A percentile compares a stretch with the other conserved stretches of the same genome.
phyloP scores from a whole-genome alignment of 2,329 filamentous ascomycete genomes.

The Alternaria arborescens region DNA sequence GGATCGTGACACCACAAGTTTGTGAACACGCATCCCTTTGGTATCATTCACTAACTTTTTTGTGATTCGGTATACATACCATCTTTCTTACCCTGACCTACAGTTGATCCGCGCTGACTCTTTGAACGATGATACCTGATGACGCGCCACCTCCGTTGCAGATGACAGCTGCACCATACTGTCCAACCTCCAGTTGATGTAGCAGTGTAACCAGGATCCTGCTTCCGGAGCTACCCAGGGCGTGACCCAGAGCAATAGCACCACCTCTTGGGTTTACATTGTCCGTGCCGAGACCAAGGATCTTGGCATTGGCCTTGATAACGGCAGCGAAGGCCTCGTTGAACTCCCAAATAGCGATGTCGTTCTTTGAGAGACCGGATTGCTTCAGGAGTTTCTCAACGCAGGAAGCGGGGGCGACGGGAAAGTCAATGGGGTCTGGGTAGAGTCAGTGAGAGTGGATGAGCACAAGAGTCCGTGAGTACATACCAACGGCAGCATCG shows the following conservation, averaged over 20 bases:
- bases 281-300: conserved; percentile 79
- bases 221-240: conserved; percentile 90
- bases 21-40: not conserved
- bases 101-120: conserved; percentile 57
- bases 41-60: not conserved
- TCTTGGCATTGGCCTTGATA: conserved; percentile 94
- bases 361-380: conserved; percentile 88
- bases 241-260: conserved; percentile 90
- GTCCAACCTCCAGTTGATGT: conserved; percentile 88
- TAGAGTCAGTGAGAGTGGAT: conserved; percentile 13
- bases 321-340: conserved; percentile 98
- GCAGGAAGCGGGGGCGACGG: conserved; percentile 88
- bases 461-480: not conserved
- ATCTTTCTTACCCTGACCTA: conserved; percentile 12
- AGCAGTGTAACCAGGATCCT: conserved; percentile 89
- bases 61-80: not conserved
- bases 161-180: conserved; percentile 95
- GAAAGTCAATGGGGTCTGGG: conserved; percentile 86
- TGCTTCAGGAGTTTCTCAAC: conserved; percentile 88
- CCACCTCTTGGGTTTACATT: conserved; percentile 89
- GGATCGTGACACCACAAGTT: not conserved
- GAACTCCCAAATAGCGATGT: conserved; percentile 96
- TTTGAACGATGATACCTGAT: conserved; percentile 89
- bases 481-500: conserved; percentile 76
- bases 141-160: conserved; percentile 96